Evolutionary conservation across 2,329 filamentous ascomycete genomes (phyloP), one percentile per base, ranked within the genome.

Genomic region (Curvularia verruculosa): DNA sequence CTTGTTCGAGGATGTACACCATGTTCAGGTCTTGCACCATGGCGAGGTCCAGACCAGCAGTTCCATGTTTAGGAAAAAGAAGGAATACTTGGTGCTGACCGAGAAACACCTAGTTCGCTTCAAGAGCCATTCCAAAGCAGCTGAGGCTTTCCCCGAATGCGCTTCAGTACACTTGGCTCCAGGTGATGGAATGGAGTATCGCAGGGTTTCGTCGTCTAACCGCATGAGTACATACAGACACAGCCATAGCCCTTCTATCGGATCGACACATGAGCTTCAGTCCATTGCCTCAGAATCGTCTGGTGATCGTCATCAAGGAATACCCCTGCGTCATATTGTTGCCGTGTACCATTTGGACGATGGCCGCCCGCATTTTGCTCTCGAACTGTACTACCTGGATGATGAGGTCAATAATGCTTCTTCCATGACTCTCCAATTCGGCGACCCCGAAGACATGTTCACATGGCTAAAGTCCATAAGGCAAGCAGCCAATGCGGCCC

Each of bases 41-140:
- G 88, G 88, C 36, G 88, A 89, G 69, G 85, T 90, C 15, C 87
- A 90, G 74, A 89, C 86, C 12, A 86, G 85, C 47, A 87, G 84
- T 54, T 84, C 85, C 58, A 85, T 90, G 81, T 89, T 90, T 75
- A 81, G 87, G 71, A 89, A 89, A 77, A 89, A 87, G 77, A 88
- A 84, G 74, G 87, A 90, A 71, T 91, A 89, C 66, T 78, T 91
- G 52, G 88, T 90, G 13, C 78, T 91, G 62, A 91, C 87, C 6
- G 88, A 90, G 62, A 84, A 83, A 5, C 86, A 90, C 72, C 76
- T 91, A 53, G 77, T 90, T 52, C 83, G 88, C 12, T 90, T 88
- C 78, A 89, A 90, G 73, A 88, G 79, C 66, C 86, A 89, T 64
- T 77, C 80, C 43, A 88, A 88, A 71, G 88, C 88, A 12, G 80